Conservation (phyloP, 2,329 filamentous ascomycete genomes). For the Diaporthe sp. region DNA sequence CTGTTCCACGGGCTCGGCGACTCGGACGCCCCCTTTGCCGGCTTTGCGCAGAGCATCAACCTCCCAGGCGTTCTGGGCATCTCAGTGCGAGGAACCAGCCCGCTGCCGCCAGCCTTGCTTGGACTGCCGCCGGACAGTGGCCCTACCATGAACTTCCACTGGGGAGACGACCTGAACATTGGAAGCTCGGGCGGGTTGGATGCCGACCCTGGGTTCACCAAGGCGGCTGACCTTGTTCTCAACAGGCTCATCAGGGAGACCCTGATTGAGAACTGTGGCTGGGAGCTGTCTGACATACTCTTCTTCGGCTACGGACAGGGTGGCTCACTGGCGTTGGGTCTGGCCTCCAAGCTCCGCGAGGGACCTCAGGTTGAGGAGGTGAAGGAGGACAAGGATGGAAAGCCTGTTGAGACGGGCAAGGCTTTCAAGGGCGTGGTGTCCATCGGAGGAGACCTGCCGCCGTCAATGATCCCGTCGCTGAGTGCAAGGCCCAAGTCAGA, state of each 20-base stretch:
- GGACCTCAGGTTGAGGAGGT: conserved; percentile 36
- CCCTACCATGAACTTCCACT: conserved; percentile 62
- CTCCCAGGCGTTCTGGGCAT: conserved; percentile 83
- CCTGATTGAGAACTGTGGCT: conserved; percentile 67
- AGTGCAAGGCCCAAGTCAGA: conserved; percentile 63
- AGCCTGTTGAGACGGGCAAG: conserved; percentile 26
- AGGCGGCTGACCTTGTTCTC: conserved; percentile 57
- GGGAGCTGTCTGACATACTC: conserved; percentile 68
- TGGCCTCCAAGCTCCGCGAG: conserved; percentile 58
- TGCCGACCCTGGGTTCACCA: conserved; percentile 69
- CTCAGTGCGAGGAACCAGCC: conserved; percentile 76
- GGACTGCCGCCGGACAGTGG: conserved; percentile 48
- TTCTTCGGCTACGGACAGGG: conserved; percentile 77
- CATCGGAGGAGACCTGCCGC: conserved; percentile 66
- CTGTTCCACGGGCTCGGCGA: conserved; percentile 90
- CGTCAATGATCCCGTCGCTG: conserved; percentile 59
- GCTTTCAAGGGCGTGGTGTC: conserved; percentile 59
- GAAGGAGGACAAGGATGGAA: conserved; percentile 34
- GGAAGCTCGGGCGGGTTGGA: conserved; percentile 65
- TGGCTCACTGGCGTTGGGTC: conserved; percentile 68
- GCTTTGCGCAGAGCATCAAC: conserved; percentile 74
- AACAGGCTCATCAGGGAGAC: conserved; percentile 61
- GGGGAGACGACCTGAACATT: conserved; percentile 74
- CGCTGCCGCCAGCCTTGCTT: conserved; percentile 75
- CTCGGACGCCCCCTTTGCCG: conserved; percentile 73